Base-by-base conservation (phyloP, 352 stramenopile species). In the Phytophthora meadii region DNA sequence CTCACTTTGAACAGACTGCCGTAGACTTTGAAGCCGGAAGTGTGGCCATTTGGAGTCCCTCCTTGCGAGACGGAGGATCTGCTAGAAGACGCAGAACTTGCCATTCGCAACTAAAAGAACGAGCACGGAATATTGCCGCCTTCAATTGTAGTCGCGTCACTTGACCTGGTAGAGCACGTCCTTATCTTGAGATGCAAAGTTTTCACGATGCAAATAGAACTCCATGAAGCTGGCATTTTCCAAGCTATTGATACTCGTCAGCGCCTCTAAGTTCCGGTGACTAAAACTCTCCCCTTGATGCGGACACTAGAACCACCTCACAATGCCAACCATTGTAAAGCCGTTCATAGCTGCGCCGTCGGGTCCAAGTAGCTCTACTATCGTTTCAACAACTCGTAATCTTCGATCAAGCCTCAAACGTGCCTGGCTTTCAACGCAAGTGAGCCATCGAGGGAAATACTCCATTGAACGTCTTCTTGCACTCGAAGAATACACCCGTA, bases 1-100 rank as follows among this genome's bases (percentile, higher is more conserved):
- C 93, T 85, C 15, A 93, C 80, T 61, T 93, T 88, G 68, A 97
- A 96, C 10, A 92, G 53, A 24, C 79, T 89, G 14, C 86, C 84
- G 56, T 93, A 95, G 17, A 94, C 89, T 30, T 88, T 94, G 61
- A 92, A 94, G 30, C 66, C 68, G 5, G 62, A 58, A 19, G 45
- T 32, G n/a, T 49, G 47, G 7, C 46, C n/a, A 36, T 27, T 64
- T n/a, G 55, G 51, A 2, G 45, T 54, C 24, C 50, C 49, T 5
- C 54, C 45, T 12, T 53, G 56, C 9, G 60, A 61, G 6, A 48
- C 36, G 5, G 44, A 44, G 5, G 42, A 32, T 40, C 28, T 71
- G n/a, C 50, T 61, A 41, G 61, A 60, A 42, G 50, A 68, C 1
- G 50, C 4, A 9, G 49, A 72, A 49, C 44, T 28, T 45, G 47